A percentile compares a stretch with the other conserved stretches of the same genome.
phyloP scores from a whole-genome alignment of 305 asterid species.

The Caryopteris hybrid region DNA sequence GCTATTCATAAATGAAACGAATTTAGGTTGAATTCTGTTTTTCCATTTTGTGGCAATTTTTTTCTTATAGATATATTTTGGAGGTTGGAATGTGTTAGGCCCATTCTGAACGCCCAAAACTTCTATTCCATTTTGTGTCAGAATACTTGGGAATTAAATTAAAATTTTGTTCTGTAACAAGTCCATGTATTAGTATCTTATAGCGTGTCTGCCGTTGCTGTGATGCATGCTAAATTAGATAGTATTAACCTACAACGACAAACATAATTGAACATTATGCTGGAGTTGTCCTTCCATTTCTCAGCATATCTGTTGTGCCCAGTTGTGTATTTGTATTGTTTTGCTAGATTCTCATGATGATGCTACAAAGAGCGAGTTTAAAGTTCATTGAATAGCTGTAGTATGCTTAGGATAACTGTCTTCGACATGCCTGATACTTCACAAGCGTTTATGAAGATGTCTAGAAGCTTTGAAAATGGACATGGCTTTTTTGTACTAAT shows the following conservation, averaged over 20 bases:
- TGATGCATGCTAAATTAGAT: not conserved
- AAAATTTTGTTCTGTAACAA: too few relatives aligned
- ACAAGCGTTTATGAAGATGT: too few relatives aligned
- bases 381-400: not conserved
- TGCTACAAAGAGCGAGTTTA: not conserved
- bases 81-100: too few relatives aligned
- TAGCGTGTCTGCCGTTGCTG: too few relatives aligned
- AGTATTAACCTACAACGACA: not conserved
- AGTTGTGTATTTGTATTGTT: not conserved
- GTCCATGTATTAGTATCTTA: too few relatives aligned
- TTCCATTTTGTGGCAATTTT: too few relatives aligned
- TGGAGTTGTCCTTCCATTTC: not conserved
- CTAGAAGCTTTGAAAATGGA: too few relatives aligned
- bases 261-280: not conserved
- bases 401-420: not conserved
- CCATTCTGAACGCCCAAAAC: too few relatives aligned
- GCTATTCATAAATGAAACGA: not conserved
- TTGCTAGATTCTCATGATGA: not conserved
- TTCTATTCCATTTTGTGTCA: too few relatives aligned
- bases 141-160: too few relatives aligned
- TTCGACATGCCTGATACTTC: not conserved
- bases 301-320: not conserved
- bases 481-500: not conserved
- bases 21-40: too few relatives aligned
- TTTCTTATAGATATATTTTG: not conserved